phyloP scores from a whole-genome alignment of 1,139 yeast species.

The Kodamaea derodonti region DNA sequence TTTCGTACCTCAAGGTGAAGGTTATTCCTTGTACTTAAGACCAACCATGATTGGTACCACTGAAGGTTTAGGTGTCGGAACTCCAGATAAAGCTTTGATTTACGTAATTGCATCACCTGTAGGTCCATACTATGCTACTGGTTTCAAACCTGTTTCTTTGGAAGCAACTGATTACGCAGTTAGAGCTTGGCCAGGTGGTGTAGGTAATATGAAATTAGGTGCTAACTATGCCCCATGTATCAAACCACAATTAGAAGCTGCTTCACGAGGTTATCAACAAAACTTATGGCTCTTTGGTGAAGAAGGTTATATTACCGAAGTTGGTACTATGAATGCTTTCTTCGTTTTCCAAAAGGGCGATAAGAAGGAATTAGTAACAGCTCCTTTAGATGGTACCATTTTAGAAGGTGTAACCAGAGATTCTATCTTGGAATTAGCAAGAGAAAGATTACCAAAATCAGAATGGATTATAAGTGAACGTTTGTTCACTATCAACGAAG shows the following conservation, averaged over 20 bases:
- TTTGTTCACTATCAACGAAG: slow-evolving; percentile 75
- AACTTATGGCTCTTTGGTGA: slow-evolving; percentile 44
- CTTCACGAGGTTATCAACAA: slow-evolving; percentile 34
- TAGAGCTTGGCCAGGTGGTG: slow-evolving; percentile 48
- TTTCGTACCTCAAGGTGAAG: slow-evolving; percentile 24
- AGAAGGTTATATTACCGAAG: slow-evolving; percentile 39
- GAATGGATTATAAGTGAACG: slow-evolving; percentile 65
- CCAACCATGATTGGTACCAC: slow-evolving; percentile 29
- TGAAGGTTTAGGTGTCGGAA: slow-evolving; percentile 33
- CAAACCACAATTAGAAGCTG: slow-evolving; percentile 32
- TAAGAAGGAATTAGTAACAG: slow-evolving; percentile 36
- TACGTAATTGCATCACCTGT: slow-evolving; percentile 33
- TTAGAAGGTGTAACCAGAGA: slow-evolving; percentile 43
- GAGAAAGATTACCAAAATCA: slow-evolving; percentile 21
- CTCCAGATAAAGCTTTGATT: slow-evolving; percentile 34
- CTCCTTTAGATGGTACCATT: slow-evolving; percentile 41
- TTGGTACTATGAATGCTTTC: slow-evolving; percentile 43
- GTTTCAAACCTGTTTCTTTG: slow-evolving; percentile 35
- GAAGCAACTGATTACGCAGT: slow-evolving; percentile 32
- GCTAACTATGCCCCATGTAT: slow-evolving; percentile 46
- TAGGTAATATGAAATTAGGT: slow-evolving; percentile 41
- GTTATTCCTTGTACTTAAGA: slow-evolving; percentile 28
- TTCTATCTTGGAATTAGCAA: slow-evolving; percentile 35
- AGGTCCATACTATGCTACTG: slow-evolving; percentile 28
- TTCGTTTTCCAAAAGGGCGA: slow-evolving; percentile 31